These are phyloP conservation scores for Mycena rebaudengoi DNA, from an alignment of 768 basidiomycete genomes.

Conservation along the genomic window DNA sequence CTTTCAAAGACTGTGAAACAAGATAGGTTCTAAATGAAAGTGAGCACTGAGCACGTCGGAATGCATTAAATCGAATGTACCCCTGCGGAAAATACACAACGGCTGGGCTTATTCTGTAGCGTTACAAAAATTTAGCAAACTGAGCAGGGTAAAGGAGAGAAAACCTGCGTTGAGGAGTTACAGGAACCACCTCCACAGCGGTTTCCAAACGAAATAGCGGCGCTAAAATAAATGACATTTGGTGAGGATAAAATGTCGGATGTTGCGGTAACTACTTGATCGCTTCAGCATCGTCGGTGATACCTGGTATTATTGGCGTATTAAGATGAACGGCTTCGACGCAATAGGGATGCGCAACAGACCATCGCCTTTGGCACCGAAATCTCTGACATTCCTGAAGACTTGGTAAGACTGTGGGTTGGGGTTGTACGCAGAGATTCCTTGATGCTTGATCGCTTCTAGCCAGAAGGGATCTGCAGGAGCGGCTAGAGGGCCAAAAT, in stretches of 20 bases:
- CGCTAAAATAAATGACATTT: conserved; percentile 45
- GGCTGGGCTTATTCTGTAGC: conserved; percentile 67
- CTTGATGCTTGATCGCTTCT: conserved; percentile 76
- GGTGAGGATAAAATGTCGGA: conserved; percentile 6
- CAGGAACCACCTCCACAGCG: conserved; percentile 72
- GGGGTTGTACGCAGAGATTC: conserved; percentile 70
- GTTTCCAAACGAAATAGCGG: conserved; percentile 69
- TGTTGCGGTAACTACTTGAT: conserved; percentile 78
- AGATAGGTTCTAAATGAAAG: conserved; percentile 64
- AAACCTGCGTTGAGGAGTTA: conserved; percentile 64
- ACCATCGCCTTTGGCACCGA: conserved; percentile 52
- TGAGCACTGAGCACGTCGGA: neutral
- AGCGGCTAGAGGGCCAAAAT: conserved; percentile 60
- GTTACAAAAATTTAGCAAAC: neutral
- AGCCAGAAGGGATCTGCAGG: conserved; percentile 74
- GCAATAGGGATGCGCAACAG: conserved; percentile 13
- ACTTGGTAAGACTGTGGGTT: conserved; percentile 66
- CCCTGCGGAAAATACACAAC: conserved; percentile 82
- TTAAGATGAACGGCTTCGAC: too few relatives aligned
- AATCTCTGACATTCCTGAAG: conserved; percentile 78
- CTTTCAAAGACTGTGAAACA: conserved; percentile 70
- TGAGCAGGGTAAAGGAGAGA: neutral
- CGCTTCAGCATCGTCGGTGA: conserved; percentile 77
- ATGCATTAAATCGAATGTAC: conserved; percentile 50
- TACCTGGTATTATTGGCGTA: conserved; percentile 59